Base-by-base conservation (phyloP, 2,329 filamentous ascomycete genomes). In the Dryadomyces quercus-mongolicae region DNA sequence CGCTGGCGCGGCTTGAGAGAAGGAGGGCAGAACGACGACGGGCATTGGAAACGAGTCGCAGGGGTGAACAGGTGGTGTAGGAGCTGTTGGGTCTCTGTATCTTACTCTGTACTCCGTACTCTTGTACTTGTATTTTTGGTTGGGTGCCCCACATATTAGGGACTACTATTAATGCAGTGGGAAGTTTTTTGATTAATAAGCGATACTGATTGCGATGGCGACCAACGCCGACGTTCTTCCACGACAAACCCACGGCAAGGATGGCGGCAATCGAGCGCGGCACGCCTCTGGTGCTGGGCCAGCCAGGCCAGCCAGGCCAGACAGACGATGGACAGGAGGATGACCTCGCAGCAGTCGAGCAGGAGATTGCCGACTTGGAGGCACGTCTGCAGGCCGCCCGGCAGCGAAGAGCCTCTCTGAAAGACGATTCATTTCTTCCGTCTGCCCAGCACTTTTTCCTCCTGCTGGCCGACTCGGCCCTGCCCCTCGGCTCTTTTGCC, bases 401-500 rank as follows among this genome's bases (percentile, higher is more conserved):
- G 64, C 63, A 65, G 22, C 74, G 71, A 52, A 68, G 54, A 16
- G 44, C 67, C 22, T 65, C 16, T 5, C 4, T 8, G 18, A 10
- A 12, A 2, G 40, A 15, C 20, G 49, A 5, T 2, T 15, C n/a
- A 18, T 3, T n/a, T 5, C n/a, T 9, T 13, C 42, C 45, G 46
- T 38, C 47, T 21, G 56, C 57, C 44, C 56, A 76, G 31, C 88
- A 92, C 68, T 84, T 85, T 60, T 78, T 90, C 42, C 79, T 92
- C 36, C 75, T 93, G 3, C 81, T 92, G 50, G 81, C 88, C 49
- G 88, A 93, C 72, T 91, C 88, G 1, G 86, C 86, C 15, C 79
- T 93, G 2, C 88, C 88, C 1, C 75, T 93, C 0, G 88, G 88
- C 55, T 88, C 87, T n/a, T 93, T 93, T 70, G 88, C 88, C 62